phyloP scores from a whole-genome alignment of 495 filamentous ascomycete genomes.

The Darksidea phi region DNA sequence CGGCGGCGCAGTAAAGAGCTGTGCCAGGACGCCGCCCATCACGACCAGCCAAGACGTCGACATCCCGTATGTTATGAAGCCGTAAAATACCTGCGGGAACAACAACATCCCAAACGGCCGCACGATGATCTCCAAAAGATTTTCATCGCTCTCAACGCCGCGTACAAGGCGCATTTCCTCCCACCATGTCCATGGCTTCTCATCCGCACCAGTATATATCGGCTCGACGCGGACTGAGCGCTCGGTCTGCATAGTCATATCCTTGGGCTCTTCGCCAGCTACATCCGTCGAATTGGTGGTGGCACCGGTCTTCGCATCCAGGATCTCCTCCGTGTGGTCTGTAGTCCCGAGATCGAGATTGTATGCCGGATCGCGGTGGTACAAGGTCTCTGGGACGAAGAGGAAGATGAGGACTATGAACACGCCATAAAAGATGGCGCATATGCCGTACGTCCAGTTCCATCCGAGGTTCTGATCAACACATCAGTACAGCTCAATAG shows the following conservation, averaged over 20 bases:
- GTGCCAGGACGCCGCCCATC: constrained; percentile 47
- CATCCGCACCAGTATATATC: constrained; percentile 27
- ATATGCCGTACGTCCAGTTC: constrained; percentile 34
- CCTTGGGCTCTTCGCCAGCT: constrained; percentile 21
- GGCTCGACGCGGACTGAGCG: constrained; percentile 1
- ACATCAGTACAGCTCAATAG: background rate
- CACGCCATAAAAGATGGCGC: constrained; percentile 39
- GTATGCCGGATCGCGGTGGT: constrained; percentile 38
- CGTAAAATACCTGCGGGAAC: constrained; percentile 49
- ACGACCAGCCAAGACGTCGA: constrained; percentile 50
- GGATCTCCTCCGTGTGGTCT: constrained; percentile 43
- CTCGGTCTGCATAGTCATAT: constrained; percentile 6
- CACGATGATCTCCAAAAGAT: constrained; percentile 39
- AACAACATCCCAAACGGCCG: constrained; percentile 48
- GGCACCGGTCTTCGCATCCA: constrained; percentile 37
- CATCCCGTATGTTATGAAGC: constrained; percentile 46
- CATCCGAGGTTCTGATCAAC: constrained; percentile 24
- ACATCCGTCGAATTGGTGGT: background rate
- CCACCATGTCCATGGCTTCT: constrained; percentile 32
- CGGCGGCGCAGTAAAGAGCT: constrained; percentile 51
- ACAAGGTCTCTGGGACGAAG: constrained; percentile 51
- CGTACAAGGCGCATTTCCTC: constrained; percentile 21
- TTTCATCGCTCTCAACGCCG: constrained; percentile 26
- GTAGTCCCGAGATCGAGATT: constrained; percentile 46
- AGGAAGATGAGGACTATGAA: constrained; percentile 48